Percentiles rank a stretch among this genome's conserved stretches.
Conservation (phyloP, 2,329 filamentous ascomycete genomes). For the Juglanconis oblonga region DNA sequence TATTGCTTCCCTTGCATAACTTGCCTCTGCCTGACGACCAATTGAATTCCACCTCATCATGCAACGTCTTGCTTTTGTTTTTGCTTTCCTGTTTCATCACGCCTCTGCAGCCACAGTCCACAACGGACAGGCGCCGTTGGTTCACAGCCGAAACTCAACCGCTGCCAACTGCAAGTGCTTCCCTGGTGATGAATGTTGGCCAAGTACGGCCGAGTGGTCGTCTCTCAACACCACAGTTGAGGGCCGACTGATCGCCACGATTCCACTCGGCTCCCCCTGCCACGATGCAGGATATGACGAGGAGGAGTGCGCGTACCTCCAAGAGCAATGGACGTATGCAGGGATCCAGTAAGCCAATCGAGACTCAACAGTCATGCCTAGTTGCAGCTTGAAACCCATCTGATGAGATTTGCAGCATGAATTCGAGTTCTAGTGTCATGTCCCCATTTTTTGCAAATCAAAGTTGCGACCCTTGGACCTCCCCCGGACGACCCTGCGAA, state of each 20-base stretch:
- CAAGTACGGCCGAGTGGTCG: conserved; percentile 37
- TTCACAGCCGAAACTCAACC: not conserved
- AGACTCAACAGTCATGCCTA: too few species aligned
- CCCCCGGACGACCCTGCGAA: conserved; percentile 28
- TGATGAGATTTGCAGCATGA: conserved; percentile 17
- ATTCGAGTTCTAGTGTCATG: conserved; percentile 26
- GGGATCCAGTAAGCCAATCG: conserved; percentile 30
- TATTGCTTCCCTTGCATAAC: not conserved
- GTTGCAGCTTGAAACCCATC: not conserved
- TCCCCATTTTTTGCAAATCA: conserved; percentile 29
- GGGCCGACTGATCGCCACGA: conserved; percentile 46
- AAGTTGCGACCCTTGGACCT: conserved; percentile 21
- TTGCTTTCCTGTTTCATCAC: not conserved
- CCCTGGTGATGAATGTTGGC: conserved; percentile 51
- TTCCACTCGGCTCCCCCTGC: conserved; percentile 44
- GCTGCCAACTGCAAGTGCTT: conserved; percentile 28
- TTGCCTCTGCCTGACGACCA: not conserved
- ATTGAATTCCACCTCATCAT: not conserved
- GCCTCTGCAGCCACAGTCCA: not conserved
- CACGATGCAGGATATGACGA: conserved; percentile 39
- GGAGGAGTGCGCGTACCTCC: conserved; percentile 32
- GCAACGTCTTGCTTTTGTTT: not conserved
- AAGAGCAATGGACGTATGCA: conserved; percentile 34
- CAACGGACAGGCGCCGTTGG: not conserved
- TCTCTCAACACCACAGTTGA: conserved; percentile 46